Evolutionary conservation across 2,329 filamentous ascomycete genomes (phyloP).

Genomic region (Ceratocystis colombiana): DNA sequence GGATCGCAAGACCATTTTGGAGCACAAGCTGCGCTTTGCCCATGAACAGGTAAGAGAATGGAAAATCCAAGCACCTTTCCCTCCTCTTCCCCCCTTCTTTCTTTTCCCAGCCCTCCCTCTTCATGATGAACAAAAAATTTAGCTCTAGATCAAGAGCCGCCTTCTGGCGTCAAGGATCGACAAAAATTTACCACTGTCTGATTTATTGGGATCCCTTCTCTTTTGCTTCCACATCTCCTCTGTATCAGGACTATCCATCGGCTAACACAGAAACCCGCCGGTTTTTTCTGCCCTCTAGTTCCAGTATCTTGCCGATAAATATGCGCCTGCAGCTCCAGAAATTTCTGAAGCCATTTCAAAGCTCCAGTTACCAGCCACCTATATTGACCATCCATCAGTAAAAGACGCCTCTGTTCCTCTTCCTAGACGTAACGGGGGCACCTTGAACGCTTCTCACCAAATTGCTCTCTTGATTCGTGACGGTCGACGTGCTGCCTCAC

Average conservation of each 20-base stretch:
- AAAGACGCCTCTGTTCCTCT: slow-evolving; percentile 46
- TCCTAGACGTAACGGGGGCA: slow-evolving; percentile 37
- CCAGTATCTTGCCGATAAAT: slow-evolving; percentile 56
- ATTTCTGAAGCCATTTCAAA: slow-evolving; percentile 57
- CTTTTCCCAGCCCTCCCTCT: slow-evolving; percentile 22
- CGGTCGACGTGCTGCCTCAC: slow-evolving; percentile 49
- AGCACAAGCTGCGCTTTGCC: slow-evolving; percentile 57
- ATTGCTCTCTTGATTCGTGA: slow-evolving; percentile 55
- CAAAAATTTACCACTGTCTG: slow-evolving; percentile 39
- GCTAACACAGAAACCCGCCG: slow-evolving; percentile 17
- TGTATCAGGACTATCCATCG: not conserved
- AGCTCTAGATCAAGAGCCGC: slow-evolving; percentile 80
- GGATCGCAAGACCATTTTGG: slow-evolving; percentile 54
- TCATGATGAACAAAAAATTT: slow-evolving; percentile 43
- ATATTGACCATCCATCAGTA: slow-evolving; percentile 38
- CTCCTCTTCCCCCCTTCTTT: not conserved
- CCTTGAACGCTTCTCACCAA: slow-evolving; percentile 44
- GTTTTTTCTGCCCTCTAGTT: slow-evolving; percentile 37
- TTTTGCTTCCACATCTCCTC: slow-evolving; percentile 14
- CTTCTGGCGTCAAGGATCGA: slow-evolving; percentile 51
- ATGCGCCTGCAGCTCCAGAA: slow-evolving; percentile 54
- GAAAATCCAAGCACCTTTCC: not conserved
- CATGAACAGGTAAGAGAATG: slow-evolving; percentile 50
- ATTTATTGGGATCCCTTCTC: slow-evolving; percentile 28
- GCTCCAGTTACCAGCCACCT: slow-evolving; percentile 51